Evolutionary conservation across 345 rosid species (phyloP).

Genomic region (Salix purpurea): DNA sequence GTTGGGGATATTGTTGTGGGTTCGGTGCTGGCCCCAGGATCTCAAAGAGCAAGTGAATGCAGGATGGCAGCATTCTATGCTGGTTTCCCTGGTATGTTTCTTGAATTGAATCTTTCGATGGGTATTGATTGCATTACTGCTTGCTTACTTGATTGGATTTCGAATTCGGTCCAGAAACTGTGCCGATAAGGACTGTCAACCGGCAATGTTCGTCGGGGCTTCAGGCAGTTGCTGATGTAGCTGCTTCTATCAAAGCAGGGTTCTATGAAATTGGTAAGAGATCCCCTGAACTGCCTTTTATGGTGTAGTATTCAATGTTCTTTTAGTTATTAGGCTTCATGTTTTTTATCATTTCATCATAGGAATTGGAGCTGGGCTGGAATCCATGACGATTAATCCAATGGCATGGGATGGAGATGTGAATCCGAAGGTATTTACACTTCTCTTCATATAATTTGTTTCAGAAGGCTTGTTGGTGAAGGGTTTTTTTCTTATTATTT

Average conservation of each 20-base stretch:
- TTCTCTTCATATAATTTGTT: not conserved
- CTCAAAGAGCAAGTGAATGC: conserved; percentile 89
- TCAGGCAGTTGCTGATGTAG: conserved; percentile 99
- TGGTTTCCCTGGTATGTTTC: conserved; percentile 73
- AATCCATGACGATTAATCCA: conserved; percentile 79
- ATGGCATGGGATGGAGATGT: conserved; percentile 85
- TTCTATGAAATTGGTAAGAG: conserved; percentile 83
- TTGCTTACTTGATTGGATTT: not conserved
- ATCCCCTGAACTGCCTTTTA: not conserved
- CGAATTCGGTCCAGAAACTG: conserved; percentile 51
- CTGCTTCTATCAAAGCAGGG: conserved; percentile 92
- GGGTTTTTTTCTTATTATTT: not conserved
- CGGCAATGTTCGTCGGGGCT: conserved; percentile 96
- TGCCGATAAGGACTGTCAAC: conserved; percentile 84
- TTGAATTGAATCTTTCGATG: not conserved
- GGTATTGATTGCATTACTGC: not conserved
- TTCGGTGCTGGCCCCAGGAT: conserved; percentile 80
- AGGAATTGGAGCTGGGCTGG: conserved; percentile 99
- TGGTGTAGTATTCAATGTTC: not conserved
- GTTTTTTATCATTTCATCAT: not conserved
- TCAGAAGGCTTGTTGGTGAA: not conserved
- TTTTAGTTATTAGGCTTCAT: not conserved
- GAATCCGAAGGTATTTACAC: conserved; percentile 62
- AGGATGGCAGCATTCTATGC: conserved; percentile 99
- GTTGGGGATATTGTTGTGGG: conserved; percentile 99